A percentile compares a stretch with the other conserved stretches of the same genome.
Evolutionary conservation across 73 alveolate genomes (phyloP).

Genomic region (Durusdinium trenchii): DNA sequence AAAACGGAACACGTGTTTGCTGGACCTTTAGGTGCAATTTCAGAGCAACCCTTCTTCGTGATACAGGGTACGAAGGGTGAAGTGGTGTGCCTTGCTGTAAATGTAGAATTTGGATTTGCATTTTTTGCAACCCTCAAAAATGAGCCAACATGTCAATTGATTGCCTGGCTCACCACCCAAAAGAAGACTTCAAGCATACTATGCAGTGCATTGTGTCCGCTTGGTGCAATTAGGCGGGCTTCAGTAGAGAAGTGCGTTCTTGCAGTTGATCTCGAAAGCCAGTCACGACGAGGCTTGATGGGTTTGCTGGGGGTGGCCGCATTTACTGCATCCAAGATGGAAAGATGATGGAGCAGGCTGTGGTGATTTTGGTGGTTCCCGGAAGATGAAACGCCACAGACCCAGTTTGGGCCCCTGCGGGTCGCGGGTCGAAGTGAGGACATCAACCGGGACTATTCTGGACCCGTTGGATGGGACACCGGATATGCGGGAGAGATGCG

Average conservation of each 20-base stretch:
- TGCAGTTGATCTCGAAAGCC: neutral
- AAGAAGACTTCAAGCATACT: too few species aligned
- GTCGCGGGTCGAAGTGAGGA: too few species aligned
- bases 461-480: conserved; percentile 48
- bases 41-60: conserved; percentile 47
- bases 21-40: neutral
- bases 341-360: neutral
- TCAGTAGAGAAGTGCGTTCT: too few species aligned
- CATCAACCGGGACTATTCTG: neutral
- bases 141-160: too few species aligned
- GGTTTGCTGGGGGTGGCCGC: conserved; percentile 25
- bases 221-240: too few species aligned
- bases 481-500: conserved; percentile 33
- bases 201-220: too few species aligned
- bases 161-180: too few species aligned
- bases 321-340: conserved; percentile 17
- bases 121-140: neutral
- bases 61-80: conserved; percentile 36
- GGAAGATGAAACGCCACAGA: neutral
- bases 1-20: neutral
- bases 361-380: neutral
- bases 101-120: neutral
- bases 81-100: neutral
- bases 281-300: conserved; percentile 9
- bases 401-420: neutral